Evolutionary conservation across 345 rosid genomes (phyloP), one percentile per base, ranked within the genome.

Genomic region (Melastoma malabathricum): DNA sequence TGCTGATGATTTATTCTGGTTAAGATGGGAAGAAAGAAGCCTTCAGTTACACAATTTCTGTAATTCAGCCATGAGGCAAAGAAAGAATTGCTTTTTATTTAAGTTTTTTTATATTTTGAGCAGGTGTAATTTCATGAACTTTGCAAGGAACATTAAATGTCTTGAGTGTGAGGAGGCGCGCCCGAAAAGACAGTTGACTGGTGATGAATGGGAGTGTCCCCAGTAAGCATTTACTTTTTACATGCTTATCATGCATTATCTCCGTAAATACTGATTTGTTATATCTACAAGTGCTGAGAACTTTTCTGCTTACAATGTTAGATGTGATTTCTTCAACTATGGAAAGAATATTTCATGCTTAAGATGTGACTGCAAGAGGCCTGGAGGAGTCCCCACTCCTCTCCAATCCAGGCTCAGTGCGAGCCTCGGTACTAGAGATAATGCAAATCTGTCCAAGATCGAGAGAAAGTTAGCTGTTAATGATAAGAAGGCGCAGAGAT

Each of bases 141-240:
- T 92, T 64, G 84, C 93, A 2, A 84, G 88, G 62, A 92, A 92
- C 70, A 29, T 63, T 59, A 88, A 79, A 72, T 92, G 98, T 68
- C 90, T 83, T 52, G 82, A 84, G 59, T 92, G 98, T 65, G 75
- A 79, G 55, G 88, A 82, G 71, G 78, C 76, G 34, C 78, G 98
- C 47, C 95, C 95, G 25, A 87, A 77, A 70, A 73, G 81, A 60
- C 95, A 73, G 71, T 75, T 87, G 71, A 76, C 78, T 52, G 90
- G 98, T 38, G 78, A 86, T 52, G 98, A 92, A 67, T 92, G 98
- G 97, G 95, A 82, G 63, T 92, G 98, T 68, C 98, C 97, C 18
- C 90, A 81, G 98, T 87, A 74, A 87, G 95, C 68, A 70, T 59
- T 54, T 60, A 54, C 54, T 50, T 14, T 19, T 46, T 43, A 29